phyloP scores from a whole-genome alignment of 495 filamentous ascomycete genomes.

The Lophiotrema nucula region DNA sequence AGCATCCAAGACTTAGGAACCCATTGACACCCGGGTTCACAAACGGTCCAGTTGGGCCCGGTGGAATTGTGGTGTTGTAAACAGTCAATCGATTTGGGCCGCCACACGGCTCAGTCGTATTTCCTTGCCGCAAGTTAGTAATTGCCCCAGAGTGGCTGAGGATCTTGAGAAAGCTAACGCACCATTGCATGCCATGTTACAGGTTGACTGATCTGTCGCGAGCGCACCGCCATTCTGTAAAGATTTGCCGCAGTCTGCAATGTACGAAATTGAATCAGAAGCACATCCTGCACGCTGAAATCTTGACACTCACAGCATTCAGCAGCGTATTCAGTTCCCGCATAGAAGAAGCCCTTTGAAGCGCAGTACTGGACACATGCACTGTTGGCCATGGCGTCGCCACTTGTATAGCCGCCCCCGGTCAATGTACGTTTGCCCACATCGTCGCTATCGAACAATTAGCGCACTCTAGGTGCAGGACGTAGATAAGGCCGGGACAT shows the following conservation, averaged over 20 bases:
- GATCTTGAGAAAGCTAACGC: background rate
- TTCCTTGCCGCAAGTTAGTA: slow-evolving; percentile 1
- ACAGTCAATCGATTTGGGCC: slow-evolving; percentile 26
- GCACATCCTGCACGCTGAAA: background rate
- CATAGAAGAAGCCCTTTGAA: slow-evolving; percentile 16
- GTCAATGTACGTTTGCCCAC: slow-evolving; percentile 40
- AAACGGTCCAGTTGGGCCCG: slow-evolving; percentile 19
- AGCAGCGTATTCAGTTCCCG: slow-evolving; percentile 38
- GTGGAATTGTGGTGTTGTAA: slow-evolving; percentile 23
- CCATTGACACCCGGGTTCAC: slow-evolving; percentile 27
- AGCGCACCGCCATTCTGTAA: slow-evolving; percentile 1
- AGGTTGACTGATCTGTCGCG: slow-evolving; percentile 4
- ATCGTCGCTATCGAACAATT: slow-evolving; percentile 25
- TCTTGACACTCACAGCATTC: slow-evolving; percentile 38
- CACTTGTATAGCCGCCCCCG: slow-evolving; percentile 18
- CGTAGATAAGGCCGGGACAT: background rate
- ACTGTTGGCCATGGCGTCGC: slow-evolving; percentile 10
- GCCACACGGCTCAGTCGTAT: slow-evolving; percentile 25
- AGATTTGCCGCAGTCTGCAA: slow-evolving; percentile 21
- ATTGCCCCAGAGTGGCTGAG: background rate
- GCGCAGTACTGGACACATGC: slow-evolving; percentile 19
- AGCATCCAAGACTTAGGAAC: slow-evolving; percentile 25
- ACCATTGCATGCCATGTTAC: slow-evolving; percentile 30
- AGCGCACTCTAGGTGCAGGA: background rate
- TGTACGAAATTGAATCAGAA: background rate